These are phyloP conservation scores for Cladophialophora immunda DNA, from an alignment of 2,329 filamentous ascomycete species.

Conservation along the genomic window DNA sequence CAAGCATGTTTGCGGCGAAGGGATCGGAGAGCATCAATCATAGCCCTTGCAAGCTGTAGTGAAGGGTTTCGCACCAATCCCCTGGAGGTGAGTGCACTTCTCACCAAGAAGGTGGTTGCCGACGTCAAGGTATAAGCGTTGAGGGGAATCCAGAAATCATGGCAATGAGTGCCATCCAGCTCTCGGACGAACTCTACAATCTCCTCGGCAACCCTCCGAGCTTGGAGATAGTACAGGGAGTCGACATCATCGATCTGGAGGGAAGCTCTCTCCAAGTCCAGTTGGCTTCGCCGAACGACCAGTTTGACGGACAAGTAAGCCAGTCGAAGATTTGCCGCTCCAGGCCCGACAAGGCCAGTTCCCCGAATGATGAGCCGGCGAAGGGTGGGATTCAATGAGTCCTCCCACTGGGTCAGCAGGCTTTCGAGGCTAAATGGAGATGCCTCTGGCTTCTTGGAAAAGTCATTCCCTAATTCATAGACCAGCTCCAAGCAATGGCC, in stretches of 20 bases:
- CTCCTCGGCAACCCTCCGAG: conserved; percentile 58
- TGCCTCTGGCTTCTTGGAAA: conserved; percentile 31
- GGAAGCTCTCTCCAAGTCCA: conserved; percentile 51
- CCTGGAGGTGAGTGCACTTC: conserved; percentile 52
- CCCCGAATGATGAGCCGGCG: conserved; percentile 49
- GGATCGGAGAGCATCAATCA: conserved; percentile 51
- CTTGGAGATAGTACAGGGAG: conserved; percentile 36
- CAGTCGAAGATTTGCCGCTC: conserved; percentile 61
- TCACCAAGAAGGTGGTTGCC: conserved; percentile 60
- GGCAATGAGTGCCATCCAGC: conserved; percentile 53
- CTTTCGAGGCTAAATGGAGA: conserved; percentile 48
- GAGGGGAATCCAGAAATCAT: conserved; percentile 62
- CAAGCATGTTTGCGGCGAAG: conserved; percentile 55
- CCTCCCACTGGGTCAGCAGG: conserved; percentile 56
- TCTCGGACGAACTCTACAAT: conserved; percentile 60
- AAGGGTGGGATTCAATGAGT: conserved; percentile 47
- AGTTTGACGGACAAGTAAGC: conserved; percentile 60
- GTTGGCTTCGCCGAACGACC: conserved; percentile 57
- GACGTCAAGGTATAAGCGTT: conserved; percentile 59
- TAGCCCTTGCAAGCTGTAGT: conserved; percentile 54
- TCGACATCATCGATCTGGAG: conserved; percentile 28
- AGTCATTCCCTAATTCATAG: conserved; percentile 46
- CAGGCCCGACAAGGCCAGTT: conserved; percentile 52
- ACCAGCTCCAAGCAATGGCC: conserved; percentile 48
- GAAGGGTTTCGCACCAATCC: conserved; percentile 48